A percentile compares a stretch with the other conserved stretches of the same genome.
These are phyloP conservation scores for Diplogelasinospora grovesii DNA, from an alignment of 495 filamentous ascomycete genomes.

Conservation along the genomic window DNA sequence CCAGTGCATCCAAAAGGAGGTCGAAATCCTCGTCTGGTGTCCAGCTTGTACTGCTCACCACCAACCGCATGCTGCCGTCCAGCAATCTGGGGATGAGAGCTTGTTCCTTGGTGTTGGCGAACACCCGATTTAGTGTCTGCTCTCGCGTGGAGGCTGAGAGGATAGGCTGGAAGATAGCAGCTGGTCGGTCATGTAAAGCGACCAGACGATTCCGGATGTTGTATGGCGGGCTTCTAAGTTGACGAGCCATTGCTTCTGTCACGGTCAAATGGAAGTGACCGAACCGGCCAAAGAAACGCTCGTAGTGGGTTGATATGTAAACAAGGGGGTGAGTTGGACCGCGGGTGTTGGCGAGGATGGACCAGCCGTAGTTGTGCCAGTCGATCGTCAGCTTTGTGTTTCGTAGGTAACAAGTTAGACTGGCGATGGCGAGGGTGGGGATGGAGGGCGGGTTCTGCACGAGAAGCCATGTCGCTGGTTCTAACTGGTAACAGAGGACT, in stretches of 20 bases:
- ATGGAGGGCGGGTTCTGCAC: constrained; percentile 96
- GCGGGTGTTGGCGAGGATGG: constrained; percentile 68
- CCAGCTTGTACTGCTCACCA: constrained; percentile 94
- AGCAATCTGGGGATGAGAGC: constrained; percentile 51
- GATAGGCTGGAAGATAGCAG: constrained; percentile 72
- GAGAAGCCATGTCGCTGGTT: constrained; percentile 70
- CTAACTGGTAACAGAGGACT: constrained; percentile 65
- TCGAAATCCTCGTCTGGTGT: constrained; percentile 95
- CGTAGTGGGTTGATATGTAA: constrained; percentile 65
- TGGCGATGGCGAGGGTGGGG: constrained; percentile 72
- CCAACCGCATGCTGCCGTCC: constrained; percentile 49
- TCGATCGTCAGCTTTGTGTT: constrained; percentile 82
- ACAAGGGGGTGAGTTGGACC: constrained; percentile 73
- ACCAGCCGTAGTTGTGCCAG: constrained; percentile 99
- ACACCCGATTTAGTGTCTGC: constrained; percentile 53
- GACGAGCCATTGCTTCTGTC: constrained; percentile 74
- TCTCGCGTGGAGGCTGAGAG: constrained; percentile 36
- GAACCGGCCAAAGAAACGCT: constrained; percentile 58
- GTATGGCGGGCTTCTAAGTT: constrained; percentile 58
- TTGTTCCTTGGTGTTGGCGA: constrained; percentile 39
- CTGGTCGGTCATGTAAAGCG: constrained; percentile 81
- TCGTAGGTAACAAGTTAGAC: constrained; percentile 66
- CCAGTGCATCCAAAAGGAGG: constrained; percentile 77
- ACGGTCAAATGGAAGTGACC: constrained; percentile 79
- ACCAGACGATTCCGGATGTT: constrained; percentile 55